Base-by-base conservation (phyloP, 2,329 filamentous ascomycete species). In the Cercospora zeina region DNA sequence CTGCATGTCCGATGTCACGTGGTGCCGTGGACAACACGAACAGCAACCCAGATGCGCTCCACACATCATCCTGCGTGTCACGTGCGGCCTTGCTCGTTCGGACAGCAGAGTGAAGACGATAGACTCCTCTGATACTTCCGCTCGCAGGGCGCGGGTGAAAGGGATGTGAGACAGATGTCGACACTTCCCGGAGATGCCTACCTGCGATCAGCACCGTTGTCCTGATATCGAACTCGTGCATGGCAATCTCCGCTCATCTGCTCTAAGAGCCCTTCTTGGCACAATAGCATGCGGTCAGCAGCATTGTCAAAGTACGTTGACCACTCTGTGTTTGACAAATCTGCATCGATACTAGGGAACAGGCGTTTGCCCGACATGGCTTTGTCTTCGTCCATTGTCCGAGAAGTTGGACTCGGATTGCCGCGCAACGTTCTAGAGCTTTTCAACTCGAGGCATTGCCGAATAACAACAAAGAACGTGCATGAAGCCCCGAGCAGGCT, bases 381-480 rank as follows among this genome's bases (percentile, higher is more conserved):
- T 60, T 60, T 54, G 50, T 60, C 58, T 60, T 37, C 42, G 30
- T 50, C 58, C 58, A 60, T 60, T 60, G 51, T 60, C 50, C 58
- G 50, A 36, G 27, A 14, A 54, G 16, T 33, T 47, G 30, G 51
- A 31, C 11, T 60, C 50, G 31, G 45, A 36, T 60, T 60, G 16
- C 58, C 30, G 42, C 36, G 21, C 21, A 27, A 39, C n/a, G 36
- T 34, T 60, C 50, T 54, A 47, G 58, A 60, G 37, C 50, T 47
- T n/a, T 47, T 60, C 58, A 54, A 54, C 36, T 54, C 39, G 45
- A 50, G 58, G 50, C 51, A 45, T 54, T 42, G 49, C 58, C 49
- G 49, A 9, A n/a, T 11, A 10, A 27, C 37, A 55, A 60, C 58
- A 60, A 60, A 60, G 58, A 60, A 42, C 16, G n/a, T 7, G 16